Evolutionary conservation across 2,329 filamentous ascomycete species (phyloP).

Genomic region (Phyllosticta paracitricarpa): DNA sequence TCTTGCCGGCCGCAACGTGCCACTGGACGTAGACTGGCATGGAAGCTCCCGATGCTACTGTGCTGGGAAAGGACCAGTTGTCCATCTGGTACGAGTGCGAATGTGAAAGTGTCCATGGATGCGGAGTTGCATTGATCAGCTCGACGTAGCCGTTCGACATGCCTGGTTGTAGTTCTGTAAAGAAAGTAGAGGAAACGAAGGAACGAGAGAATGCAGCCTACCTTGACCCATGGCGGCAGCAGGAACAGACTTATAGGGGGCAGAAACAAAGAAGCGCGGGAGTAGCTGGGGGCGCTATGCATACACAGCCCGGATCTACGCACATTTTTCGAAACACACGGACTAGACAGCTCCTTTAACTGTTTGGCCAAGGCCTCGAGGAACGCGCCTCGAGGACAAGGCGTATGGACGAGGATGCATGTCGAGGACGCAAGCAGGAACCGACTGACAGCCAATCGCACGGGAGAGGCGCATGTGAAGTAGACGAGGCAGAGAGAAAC

Average conservation of each 20-base stretch:
- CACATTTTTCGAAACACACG: background rate
- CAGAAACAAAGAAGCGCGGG: background rate
- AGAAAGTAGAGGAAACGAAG: background rate
- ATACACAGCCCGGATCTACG: background rate
- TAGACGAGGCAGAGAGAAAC: background rate
- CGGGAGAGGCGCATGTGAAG: background rate
- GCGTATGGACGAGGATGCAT: background rate
- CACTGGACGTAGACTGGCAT: constrained; percentile 24
- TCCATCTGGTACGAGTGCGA: constrained; percentile 30
- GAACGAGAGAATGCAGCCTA: background rate
- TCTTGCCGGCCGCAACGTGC: constrained; percentile 16
- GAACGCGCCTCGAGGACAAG: background rate
- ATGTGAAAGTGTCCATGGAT: constrained; percentile 24
- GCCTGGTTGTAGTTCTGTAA: background rate
- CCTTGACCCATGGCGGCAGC: constrained; percentile 6
- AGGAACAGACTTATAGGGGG: background rate
- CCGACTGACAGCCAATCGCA: background rate
- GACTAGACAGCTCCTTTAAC: background rate
- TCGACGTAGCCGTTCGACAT: constrained; percentile 25
- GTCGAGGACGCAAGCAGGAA: background rate
- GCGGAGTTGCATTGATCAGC: constrained; percentile 32
- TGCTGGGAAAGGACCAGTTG: constrained; percentile 25
- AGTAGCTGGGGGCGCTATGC: background rate
- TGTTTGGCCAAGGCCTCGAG: background rate
- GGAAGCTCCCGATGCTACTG: constrained; percentile 21